Conservation (phyloP, 495 filamentous ascomycete species). For the Aspergillus campestris region DNA sequence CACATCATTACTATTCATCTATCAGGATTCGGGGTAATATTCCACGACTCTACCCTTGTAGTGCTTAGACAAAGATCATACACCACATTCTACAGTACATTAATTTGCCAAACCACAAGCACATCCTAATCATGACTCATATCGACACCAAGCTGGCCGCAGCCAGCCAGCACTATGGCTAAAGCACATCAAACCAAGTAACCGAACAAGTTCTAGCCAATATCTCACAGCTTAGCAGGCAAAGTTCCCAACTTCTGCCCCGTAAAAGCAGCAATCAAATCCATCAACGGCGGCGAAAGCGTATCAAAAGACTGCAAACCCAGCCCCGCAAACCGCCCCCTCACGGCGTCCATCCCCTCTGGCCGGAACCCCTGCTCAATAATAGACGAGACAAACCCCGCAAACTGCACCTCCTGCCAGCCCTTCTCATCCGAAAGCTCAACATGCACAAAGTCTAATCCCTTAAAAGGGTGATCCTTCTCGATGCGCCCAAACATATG, state of each 20-base stretch:
- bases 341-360: slow-evolving; percentile 39
- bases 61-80: too few relatives aligned
- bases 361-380: slow-evolving; percentile 55
- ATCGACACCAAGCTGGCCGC: too few relatives aligned
- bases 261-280: slow-evolving; percentile 46
- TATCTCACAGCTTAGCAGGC: not conserved
- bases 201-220: too few relatives aligned
- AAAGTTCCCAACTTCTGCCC: slow-evolving; percentile 32
- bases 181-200: too few relatives aligned
- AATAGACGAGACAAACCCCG: slow-evolving; percentile 50
- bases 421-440: slow-evolving; percentile 47
- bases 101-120: too few relatives aligned
- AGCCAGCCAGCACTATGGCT: too few relatives aligned
- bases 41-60: too few relatives aligned
- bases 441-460: slow-evolving; percentile 53
- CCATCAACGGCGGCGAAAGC: slow-evolving; percentile 49
- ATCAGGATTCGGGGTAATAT: too few relatives aligned
- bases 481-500: slow-evolving; percentile 54
- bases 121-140: too few relatives aligned
- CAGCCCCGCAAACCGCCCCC: slow-evolving; percentile 34
- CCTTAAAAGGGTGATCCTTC: slow-evolving; percentile 51
- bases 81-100: too few relatives aligned
- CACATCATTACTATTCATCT: too few relatives aligned
- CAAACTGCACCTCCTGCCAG: slow-evolving; percentile 58
- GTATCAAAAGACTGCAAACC: slow-evolving; percentile 51